phyloP scores from a whole-genome alignment of 495 filamentous ascomycete genomes.

The Xylaria telfairii region DNA sequence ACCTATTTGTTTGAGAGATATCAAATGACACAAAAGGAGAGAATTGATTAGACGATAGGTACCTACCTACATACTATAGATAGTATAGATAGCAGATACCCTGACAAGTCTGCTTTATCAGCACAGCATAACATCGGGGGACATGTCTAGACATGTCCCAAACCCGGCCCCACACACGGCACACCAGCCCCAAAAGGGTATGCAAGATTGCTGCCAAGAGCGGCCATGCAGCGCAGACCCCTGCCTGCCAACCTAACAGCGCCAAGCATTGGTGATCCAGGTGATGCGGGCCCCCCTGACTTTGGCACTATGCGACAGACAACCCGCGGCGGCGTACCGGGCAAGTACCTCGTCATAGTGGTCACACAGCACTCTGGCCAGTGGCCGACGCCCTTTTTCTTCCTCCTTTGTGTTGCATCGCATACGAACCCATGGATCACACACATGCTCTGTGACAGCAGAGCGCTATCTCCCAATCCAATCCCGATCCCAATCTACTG shows the following conservation, averaged over 20 bases:
- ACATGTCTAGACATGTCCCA: not conserved
- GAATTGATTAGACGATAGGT: too few species aligned
- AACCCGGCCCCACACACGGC: not conserved
- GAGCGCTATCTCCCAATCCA: not conserved
- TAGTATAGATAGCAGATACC: not conserved
- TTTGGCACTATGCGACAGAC: not conserved
- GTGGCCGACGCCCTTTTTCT: not conserved
- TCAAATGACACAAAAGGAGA: too few species aligned
- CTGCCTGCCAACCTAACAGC: not conserved
- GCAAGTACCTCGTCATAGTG: not conserved
- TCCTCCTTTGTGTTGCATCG: not conserved
- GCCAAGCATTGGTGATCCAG: not conserved
- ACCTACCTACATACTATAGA: not conserved
- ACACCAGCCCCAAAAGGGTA: not conserved
- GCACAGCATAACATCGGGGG: not conserved
- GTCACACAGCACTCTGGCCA: not conserved
- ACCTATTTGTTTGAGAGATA: not conserved
- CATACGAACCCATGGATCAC: slow-evolving; percentile 14
- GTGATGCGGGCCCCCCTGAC: not conserved
- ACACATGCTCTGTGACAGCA: not conserved
- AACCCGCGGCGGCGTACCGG: not conserved
- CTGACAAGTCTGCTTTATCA: not conserved
- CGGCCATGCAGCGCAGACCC: not conserved
- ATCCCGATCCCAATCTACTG: too few species aligned
- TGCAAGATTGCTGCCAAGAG: not conserved